phyloP scores from a whole-genome alignment of 1,284 basidiomycete genomes.

The Ganoderma sp. region DNA sequence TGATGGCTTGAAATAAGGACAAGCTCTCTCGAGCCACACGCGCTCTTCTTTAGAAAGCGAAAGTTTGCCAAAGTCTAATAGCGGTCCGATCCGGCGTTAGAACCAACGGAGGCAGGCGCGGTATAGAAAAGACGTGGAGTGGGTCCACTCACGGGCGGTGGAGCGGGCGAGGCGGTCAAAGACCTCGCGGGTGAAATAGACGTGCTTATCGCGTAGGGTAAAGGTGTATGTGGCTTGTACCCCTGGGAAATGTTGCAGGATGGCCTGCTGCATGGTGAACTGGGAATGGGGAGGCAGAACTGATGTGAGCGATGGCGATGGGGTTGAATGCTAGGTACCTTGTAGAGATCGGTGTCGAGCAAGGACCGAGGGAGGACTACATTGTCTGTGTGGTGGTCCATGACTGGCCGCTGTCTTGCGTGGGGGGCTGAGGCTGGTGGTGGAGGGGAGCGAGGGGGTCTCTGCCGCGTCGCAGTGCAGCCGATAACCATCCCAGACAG shows the following conservation, averaged over 20 bases:
- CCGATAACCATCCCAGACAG: slow-evolving; percentile 15
- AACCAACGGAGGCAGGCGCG: background rate
- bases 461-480: background rate
- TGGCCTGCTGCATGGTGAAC: slow-evolving; percentile 98
- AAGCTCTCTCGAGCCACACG: slow-evolving; percentile 69
- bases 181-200: slow-evolving; percentile 74
- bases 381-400: background rate
- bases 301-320: background rate
- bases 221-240: slow-evolving; percentile 79
- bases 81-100: background rate
- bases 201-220: slow-evolving; percentile 80
- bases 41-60: slow-evolving; percentile 69
- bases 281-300: background rate
- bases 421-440: background rate
- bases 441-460: background rate
- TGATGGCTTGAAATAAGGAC: slow-evolving; percentile 75
- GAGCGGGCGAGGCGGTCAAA: slow-evolving; percentile 70
- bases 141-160: slow-evolving; percentile 64
- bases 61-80: slow-evolving; percentile 70
- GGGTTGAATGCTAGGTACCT: slow-evolving; percentile 52
- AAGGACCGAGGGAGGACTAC: slow-evolving; percentile 61
- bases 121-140: background rate
- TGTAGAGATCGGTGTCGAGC: slow-evolving; percentile 97
- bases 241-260: slow-evolving; percentile 80
- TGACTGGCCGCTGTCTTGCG: background rate